A percentile compares a stretch with the other conserved stretches of the same genome.
Conservation (phyloP, 2,329 filamentous ascomycete species). For the Pseudocercospora fuligena region DNA sequence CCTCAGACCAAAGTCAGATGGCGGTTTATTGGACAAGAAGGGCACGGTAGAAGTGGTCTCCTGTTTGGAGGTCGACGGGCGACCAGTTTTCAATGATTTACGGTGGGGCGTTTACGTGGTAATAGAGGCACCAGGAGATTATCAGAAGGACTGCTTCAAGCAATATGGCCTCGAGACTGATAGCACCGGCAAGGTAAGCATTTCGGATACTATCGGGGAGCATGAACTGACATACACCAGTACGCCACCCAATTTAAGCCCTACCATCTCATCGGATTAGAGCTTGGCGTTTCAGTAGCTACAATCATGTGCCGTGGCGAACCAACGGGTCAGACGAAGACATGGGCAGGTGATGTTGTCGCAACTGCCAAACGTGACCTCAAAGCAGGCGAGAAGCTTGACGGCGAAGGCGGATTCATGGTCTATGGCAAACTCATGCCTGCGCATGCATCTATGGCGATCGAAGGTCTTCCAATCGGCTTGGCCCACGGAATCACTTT, state of each 20-base stretch:
- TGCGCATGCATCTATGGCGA: slow-evolving; percentile 47
- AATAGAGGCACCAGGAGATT: slow-evolving; percentile 50
- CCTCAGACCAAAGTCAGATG: slow-evolving; percentile 48
- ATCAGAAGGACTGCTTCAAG: slow-evolving; percentile 51
- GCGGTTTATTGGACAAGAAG: slow-evolving; percentile 48
- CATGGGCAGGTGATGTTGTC: slow-evolving; percentile 52
- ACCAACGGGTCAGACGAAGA: slow-evolving; percentile 52
- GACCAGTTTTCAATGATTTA: slow-evolving; percentile 48
- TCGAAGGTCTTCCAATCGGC: slow-evolving; percentile 51
- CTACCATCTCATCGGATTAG: slow-evolving; percentile 54
- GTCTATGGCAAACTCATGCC: slow-evolving; percentile 53
- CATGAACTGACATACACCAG: slow-evolving; percentile 14
- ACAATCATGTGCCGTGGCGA: slow-evolving; percentile 54
- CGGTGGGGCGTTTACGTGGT: slow-evolving; percentile 54
- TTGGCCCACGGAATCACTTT: slow-evolving; percentile 50
- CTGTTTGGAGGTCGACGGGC: slow-evolving; percentile 50
- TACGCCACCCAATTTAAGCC: slow-evolving; percentile 55
- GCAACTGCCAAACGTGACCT: slow-evolving; percentile 54
- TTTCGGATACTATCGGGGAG: neutral
- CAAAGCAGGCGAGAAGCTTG: slow-evolving; percentile 51
- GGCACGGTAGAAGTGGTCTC: slow-evolving; percentile 54
- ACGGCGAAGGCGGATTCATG: slow-evolving; percentile 53
- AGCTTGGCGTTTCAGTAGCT: slow-evolving; percentile 52
- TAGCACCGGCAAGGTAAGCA: slow-evolving; percentile 38
- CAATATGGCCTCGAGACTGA: slow-evolving; percentile 54